Base-by-base conservation (phyloP, 305 asterid genomes). In the Rubia peregrina region DNA sequence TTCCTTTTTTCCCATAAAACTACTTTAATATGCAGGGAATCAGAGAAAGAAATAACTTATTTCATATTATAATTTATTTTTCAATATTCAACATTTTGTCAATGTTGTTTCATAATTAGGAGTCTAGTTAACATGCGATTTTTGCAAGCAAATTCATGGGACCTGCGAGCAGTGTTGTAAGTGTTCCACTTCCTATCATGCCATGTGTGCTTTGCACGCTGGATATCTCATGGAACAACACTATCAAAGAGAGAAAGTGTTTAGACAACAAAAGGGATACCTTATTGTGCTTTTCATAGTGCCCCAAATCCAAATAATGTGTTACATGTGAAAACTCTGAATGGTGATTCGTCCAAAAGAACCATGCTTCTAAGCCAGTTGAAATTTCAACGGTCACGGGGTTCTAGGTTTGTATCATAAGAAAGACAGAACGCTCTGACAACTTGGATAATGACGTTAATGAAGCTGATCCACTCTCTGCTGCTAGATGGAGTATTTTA, bases 221-320 rank as follows among this genome's bases (percentile, higher is more conserved):
- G 97, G 98, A 78, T 94, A 86, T 74, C 82, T 80, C 84, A 86
- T 91, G 96, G 99, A 94, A 81, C 68, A 91, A 85, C 95, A 88
- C 78, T 86, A 88, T 85, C 76, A 44, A 95, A 88, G 87, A 87
- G 83, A 95, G 88, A 86, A 67, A 97, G 97, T 68, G 68, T 55
- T 48, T 93, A 81, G 75, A 77, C 69, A 71, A 91, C 95, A 57
- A 94, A 85, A 86, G 88, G 90, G 96, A 74, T 85, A 67, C 83
- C 98, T 59, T 94, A 85, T 77, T 94, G 98, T 75, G 89, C 95
- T 69, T 78, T 70, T 70, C 99, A 94, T 80, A 88, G 93, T 33
- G 38, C 38, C 38, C 38, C 38, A 33, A 33, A 33, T 33, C 33
- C 85, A 30, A 93, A 91, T 74, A 94, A 87, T 81, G 96, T 86